These are phyloP conservation scores for Juncus inflexus DNA, from an alignment of 176 grass and related monocot species.

Conservation along the genomic window DNA sequence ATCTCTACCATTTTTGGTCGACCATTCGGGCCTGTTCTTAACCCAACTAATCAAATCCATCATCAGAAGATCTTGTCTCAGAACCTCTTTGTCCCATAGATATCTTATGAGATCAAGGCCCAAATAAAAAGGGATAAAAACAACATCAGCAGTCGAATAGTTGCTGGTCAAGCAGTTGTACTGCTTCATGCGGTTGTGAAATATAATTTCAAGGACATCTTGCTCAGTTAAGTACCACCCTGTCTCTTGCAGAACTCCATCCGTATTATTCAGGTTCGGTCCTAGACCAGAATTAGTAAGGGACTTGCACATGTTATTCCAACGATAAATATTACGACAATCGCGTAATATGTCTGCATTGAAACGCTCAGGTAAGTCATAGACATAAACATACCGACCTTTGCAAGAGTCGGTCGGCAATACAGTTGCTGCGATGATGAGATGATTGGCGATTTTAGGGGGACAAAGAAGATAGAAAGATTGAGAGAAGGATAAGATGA, in stretches of 20 bases:
- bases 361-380: conserved; percentile 59
- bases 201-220: conserved; percentile 57
- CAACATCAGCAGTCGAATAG: conserved; percentile 38
- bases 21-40: conserved; percentile 26
- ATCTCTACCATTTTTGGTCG: conserved; percentile 27
- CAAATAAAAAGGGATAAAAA: conserved; percentile 74
- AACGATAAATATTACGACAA: conserved; percentile 49
- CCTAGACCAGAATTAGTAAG: conserved; percentile 55
- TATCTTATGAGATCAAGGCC: conserved; percentile 63
- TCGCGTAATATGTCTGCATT: conserved; percentile 55
- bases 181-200: conserved; percentile 66
- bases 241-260: conserved; percentile 35
- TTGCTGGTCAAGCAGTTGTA: conserved; percentile 62
- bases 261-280: conserved; percentile 30
- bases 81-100: conserved; percentile 45
- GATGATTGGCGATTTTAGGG: background rate
- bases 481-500: conserved; percentile 2
- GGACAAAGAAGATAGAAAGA: background rate
- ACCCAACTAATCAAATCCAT: conserved; percentile 34
- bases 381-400: conserved; percentile 61
- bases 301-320: conserved; percentile 53
- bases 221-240: conserved; percentile 71
- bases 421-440: background rate
- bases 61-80: conserved; percentile 32
- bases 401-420: conserved; percentile 31